A percentile compares a stretch with the other conserved stretches of the same genome.
phyloP scores from a whole-genome alignment of 768 basidiomycete species.

The Termitomyces sp. region DNA sequence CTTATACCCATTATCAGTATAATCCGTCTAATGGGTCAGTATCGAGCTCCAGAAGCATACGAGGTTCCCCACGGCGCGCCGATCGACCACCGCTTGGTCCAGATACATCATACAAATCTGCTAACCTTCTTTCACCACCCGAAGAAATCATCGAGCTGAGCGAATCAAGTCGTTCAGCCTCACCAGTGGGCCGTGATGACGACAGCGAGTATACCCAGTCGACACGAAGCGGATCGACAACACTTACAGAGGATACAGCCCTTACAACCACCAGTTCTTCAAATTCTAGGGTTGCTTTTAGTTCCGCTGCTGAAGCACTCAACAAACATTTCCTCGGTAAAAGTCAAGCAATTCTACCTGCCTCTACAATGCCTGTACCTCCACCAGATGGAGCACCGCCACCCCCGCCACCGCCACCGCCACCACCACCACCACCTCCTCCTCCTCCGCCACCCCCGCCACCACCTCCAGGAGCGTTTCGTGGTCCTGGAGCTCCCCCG shows the following conservation, averaged over 20 bases:
- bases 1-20: conserved; percentile 40
- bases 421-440: conserved; percentile 1
- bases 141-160: conserved; percentile 41
- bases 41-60: conserved; percentile 64
- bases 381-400: conserved; percentile 19
- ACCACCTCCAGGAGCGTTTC: conserved; percentile 26
- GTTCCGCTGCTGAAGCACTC: conserved; percentile 60
- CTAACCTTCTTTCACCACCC: conserved; percentile 38
- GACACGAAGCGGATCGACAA: conserved; percentile 29
- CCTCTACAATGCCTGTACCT: conserved; percentile 21
- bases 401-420: neutral
- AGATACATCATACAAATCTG: conserved; percentile 35
- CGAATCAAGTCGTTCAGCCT: conserved; percentile 41
- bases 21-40: conserved; percentile 55
- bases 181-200: conserved; percentile 44
- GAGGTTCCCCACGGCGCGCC: conserved; percentile 62
- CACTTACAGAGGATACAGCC: conserved; percentile 49
- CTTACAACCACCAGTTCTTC: conserved; percentile 55
- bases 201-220: conserved; percentile 59
- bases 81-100: conserved; percentile 41
- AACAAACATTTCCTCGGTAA: conserved; percentile 51
- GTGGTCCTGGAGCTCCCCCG: conserved; percentile 21
- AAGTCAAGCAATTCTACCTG: conserved; percentile 37
- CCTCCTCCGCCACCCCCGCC: conserved; percentile 16
- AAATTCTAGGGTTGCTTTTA: conserved; percentile 33